Evolutionary conservation across 1,139 yeast species (phyloP).

Genomic region (Suhomyces ambrosiae): DNA sequence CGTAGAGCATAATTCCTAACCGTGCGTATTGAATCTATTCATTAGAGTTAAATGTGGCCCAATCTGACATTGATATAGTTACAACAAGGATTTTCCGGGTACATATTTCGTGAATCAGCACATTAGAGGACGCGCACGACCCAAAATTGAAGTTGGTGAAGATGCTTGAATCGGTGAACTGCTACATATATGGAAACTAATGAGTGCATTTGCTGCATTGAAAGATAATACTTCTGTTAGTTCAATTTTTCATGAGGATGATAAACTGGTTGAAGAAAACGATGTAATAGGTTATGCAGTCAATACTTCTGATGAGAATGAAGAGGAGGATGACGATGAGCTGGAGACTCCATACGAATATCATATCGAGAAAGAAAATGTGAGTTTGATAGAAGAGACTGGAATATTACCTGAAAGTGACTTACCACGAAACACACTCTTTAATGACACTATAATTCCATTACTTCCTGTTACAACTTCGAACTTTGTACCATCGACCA

Average conservation of each 20-base stretch:
- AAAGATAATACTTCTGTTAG: conserved; percentile 21
- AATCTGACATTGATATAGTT: too few relatives aligned
- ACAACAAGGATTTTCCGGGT: too few relatives aligned
- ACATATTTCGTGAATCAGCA: too few relatives aligned
- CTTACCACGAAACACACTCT: conserved; percentile 1
- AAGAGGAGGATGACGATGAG: conserved; percentile 17
- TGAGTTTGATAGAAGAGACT: neutral
- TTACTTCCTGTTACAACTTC: conserved; percentile 20
- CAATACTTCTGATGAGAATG: conserved; percentile 31
- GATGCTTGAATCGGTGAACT: too few relatives aligned
- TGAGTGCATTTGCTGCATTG: conserved; percentile 62
- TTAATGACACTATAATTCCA: conserved; percentile 1
- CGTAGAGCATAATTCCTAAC: too few relatives aligned
- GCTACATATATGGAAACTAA: too few relatives aligned
- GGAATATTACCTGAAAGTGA: neutral
- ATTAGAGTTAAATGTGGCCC: too few relatives aligned
- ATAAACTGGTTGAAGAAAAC: conserved; percentile 19
- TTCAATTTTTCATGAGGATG: conserved; percentile 18
- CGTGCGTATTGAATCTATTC: too few relatives aligned
- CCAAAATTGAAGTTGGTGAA: too few relatives aligned
- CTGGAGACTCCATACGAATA: conserved; percentile 14
- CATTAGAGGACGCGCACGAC: neutral
- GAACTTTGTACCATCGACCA: conserved; percentile 36
- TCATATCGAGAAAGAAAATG: neutral
- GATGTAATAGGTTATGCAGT: conserved; percentile 25